A percentile compares a stretch with the other conserved stretches of the same genome.
Evolutionary conservation across 2,329 filamentous ascomycete species (phyloP).

Genomic region (Didymosphaeria variabile): DNA sequence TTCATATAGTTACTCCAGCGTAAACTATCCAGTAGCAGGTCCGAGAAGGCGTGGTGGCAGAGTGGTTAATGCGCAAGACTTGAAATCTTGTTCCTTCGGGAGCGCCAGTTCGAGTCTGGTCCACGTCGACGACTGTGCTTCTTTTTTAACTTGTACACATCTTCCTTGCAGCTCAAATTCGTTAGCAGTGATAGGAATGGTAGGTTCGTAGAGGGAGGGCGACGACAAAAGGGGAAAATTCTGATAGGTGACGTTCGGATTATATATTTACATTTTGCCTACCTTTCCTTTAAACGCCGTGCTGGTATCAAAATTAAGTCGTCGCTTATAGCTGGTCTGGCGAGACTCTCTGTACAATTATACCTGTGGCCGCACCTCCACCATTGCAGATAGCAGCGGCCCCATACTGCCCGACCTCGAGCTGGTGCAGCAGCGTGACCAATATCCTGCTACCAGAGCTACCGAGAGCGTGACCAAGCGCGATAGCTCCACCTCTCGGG

Average conservation of each 20-base stretch:
- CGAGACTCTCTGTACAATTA: slow-evolving; percentile 83
- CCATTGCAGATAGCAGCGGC: slow-evolving; percentile 97
- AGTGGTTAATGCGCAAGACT: slow-evolving; percentile 45
- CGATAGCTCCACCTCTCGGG: slow-evolving; percentile 88
- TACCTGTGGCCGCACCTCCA: slow-evolving; percentile 87
- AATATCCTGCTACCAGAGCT: slow-evolving; percentile 93
- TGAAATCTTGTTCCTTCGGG: slow-evolving; percentile 51
- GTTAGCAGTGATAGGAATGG: no score
- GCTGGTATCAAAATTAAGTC: neutral
- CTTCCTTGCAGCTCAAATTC: neutral
- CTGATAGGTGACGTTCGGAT: neutral
- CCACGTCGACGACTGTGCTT: slow-evolving; percentile 36
- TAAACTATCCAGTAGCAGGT: neutral
- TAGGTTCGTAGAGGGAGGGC: neutral
- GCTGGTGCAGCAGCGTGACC: slow-evolving; percentile 87
- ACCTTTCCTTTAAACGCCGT: neutral
- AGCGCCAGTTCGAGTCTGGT: slow-evolving; percentile 49
- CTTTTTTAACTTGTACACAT: neutral
- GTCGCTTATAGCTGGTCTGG: slow-evolving; percentile 32
- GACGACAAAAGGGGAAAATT: neutral
- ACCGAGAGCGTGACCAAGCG: slow-evolving; percentile 88
- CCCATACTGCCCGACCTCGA: slow-evolving; percentile 92
- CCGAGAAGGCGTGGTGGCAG: slow-evolving; percentile 28
- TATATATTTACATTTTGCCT: slow-evolving; percentile 4
- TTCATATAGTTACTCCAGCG: neutral